Conservation (phyloP, 371 early-diverging fungal species). For the Zychaea mexicana region DNA sequence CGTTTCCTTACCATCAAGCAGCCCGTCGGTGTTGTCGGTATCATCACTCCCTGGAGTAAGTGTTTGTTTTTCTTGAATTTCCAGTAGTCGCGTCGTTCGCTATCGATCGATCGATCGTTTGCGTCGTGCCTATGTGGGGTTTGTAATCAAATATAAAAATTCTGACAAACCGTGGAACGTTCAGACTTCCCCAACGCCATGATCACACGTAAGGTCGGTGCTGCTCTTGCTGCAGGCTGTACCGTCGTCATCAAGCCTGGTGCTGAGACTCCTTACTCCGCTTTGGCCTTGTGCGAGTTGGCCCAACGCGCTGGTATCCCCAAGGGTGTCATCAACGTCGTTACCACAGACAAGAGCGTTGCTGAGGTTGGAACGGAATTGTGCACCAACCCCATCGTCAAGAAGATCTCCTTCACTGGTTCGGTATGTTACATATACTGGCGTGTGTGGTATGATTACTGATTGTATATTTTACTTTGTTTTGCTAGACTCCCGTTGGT, state of each 20-base stretch:
- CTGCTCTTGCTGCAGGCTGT: slow-evolving; percentile 82
- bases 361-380: slow-evolving; percentile 72
- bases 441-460: too few species aligned
- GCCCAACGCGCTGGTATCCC: slow-evolving; percentile 85
- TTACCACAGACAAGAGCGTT: slow-evolving; percentile 66
- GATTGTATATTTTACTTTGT: background rate
- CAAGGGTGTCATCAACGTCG: slow-evolving; percentile 83
- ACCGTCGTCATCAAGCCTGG: slow-evolving; percentile 80
- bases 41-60: slow-evolving; percentile 92
- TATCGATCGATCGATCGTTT: too few species aligned
- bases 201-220: slow-evolving; percentile 86
- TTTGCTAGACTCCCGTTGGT: slow-evolving; percentile 62
- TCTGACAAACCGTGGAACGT: background rate
- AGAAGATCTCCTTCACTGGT: slow-evolving; percentile 85
- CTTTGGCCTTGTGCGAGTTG: slow-evolving; percentile 76
- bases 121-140: too few species aligned
- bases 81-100: too few species aligned
- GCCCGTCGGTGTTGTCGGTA: slow-evolving; percentile 85
- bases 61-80: slow-evolving; percentile 4
- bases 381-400: slow-evolving; percentile 63
- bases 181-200: slow-evolving; percentile 90
- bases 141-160: background rate
- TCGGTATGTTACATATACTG: slow-evolving; percentile 50
- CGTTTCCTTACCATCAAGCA: slow-evolving; percentile 76
- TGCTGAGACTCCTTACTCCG: slow-evolving; percentile 84